These are phyloP conservation scores for Fraxinus nigra DNA, from an alignment of 305 asterid species.

Conservation along the genomic window DNA sequence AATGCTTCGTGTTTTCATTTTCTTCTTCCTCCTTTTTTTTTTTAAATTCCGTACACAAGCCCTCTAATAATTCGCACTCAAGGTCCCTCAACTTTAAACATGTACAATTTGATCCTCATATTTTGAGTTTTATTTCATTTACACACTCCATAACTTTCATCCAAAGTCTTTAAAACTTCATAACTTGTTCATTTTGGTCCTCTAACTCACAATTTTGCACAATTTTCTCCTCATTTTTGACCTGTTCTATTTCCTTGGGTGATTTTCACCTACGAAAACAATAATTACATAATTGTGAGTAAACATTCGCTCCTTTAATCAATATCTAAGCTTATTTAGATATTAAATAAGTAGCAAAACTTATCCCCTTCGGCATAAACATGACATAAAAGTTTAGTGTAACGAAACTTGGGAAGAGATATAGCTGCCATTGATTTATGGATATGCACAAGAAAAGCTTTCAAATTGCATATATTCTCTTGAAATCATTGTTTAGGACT, in stretches of 20 bases:
- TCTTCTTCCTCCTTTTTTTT: neutral
- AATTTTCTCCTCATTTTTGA: neutral
- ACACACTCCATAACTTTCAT: neutral
- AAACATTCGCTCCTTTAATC: neutral
- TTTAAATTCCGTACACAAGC: neutral
- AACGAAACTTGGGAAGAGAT: neutral
- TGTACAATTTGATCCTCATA: neutral
- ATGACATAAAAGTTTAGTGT: neutral
- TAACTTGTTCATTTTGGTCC: neutral
- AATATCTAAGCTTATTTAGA: no score
- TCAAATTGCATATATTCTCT: slow-evolving; percentile 39
- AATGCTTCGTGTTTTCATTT: neutral
- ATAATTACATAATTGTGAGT: no score
- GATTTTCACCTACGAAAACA: neutral
- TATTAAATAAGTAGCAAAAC: neutral
- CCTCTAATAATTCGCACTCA: neutral
- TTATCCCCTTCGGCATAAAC: neutral
- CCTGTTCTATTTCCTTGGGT: neutral
- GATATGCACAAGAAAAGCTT: slow-evolving; percentile 9
- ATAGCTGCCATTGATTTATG: slow-evolving; percentile 6
- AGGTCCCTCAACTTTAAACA: neutral
- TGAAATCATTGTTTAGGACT: slow-evolving; percentile 21
- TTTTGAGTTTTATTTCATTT: neutral
- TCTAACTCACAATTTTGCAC: neutral
- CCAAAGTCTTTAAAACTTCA: neutral